Evolutionary conservation across 345 rosid species (phyloP).

Genomic region (Turritis glabra): DNA sequence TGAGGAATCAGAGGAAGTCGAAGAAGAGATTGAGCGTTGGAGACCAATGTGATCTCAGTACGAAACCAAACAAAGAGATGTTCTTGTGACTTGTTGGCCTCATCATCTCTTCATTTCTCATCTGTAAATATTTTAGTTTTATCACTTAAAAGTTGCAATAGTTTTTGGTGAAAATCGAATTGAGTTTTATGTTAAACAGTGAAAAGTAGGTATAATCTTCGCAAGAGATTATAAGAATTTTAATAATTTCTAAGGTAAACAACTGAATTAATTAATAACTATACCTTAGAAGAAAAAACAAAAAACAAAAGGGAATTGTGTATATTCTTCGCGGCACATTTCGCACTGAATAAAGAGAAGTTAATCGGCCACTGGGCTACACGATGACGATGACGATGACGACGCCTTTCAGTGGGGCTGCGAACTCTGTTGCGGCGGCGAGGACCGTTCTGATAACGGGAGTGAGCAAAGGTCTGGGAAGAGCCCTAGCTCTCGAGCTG

Average conservation of each 20-base stretch:
- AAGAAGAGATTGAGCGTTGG: conserved; percentile 36
- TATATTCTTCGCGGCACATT: background rate
- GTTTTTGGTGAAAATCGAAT: background rate
- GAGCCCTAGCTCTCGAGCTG: conserved; percentile 84
- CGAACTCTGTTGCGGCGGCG: conserved; percentile 35
- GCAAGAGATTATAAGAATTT: background rate
- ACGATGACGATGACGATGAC: conserved; percentile 38
- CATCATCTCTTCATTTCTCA: background rate
- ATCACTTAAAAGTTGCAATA: background rate
- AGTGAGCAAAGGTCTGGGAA: conserved; percentile 84
- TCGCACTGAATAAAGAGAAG: background rate
- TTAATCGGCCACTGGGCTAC: background rate
- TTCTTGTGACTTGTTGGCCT: background rate
- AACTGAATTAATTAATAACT: background rate
- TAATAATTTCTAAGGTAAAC: background rate
- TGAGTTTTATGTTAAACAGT: background rate
- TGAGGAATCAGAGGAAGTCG: conserved; percentile 17
- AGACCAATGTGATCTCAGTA: conserved; percentile 32
- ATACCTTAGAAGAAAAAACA: background rate
- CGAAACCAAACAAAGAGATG: background rate
- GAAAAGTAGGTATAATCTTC: background rate
- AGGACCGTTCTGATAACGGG: conserved; percentile 77
- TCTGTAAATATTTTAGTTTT: conserved; percentile 5
- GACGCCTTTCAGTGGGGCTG: conserved; percentile 45
- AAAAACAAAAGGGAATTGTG: background rate